phyloP scores from a whole-genome alignment of 495 filamentous ascomycete genomes.

The Penicillium dipodomyicola region DNA sequence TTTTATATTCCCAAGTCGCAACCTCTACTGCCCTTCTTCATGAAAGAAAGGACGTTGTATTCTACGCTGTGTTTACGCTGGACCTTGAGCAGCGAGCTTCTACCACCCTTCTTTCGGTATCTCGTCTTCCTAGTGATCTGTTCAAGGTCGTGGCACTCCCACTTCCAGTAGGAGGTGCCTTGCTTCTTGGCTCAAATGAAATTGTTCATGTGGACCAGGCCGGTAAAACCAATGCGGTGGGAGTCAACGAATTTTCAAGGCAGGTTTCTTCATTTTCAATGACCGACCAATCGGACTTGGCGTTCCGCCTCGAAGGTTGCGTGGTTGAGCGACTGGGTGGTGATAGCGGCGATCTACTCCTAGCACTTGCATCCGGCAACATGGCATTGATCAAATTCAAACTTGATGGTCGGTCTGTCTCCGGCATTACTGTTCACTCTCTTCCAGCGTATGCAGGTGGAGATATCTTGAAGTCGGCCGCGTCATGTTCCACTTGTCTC shows the following conservation, averaged over 20 bases:
- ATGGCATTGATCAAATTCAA: conserved; percentile 77
- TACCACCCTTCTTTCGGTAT: conserved; percentile 84
- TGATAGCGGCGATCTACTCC: conserved; percentile 74
- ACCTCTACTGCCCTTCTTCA: conserved; percentile 69
- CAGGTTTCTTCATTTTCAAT: conserved; percentile 75
- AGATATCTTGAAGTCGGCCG: conserved; percentile 55
- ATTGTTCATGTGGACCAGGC: conserved; percentile 95
- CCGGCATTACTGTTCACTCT: conserved; percentile 68
- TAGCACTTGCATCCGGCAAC: conserved; percentile 76
- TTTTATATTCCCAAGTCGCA: conserved; percentile 71
- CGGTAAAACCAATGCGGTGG: conserved; percentile 88
- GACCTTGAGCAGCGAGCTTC: conserved; percentile 92
- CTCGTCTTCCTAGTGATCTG: conserved; percentile 82
- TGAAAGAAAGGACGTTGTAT: conserved; percentile 78
- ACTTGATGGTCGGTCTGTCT: conserved; percentile 90
- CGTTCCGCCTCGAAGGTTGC: conserved; percentile 79
- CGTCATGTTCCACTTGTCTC: conserved; percentile 67
- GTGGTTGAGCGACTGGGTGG: conserved; percentile 69
- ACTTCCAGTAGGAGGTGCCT: conserved; percentile 79
- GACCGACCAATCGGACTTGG: conserved; percentile 78
- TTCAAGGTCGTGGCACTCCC: conserved; percentile 82
- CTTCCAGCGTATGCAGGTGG: conserved; percentile 60
- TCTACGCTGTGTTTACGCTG: conserved; percentile 91
- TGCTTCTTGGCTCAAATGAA: conserved; percentile 85
- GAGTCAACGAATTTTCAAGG: conserved; percentile 87